Evolutionary conservation across 2,329 filamentous ascomycete genomes (phyloP).

Genomic region (Graphilbum sp.): DNA sequence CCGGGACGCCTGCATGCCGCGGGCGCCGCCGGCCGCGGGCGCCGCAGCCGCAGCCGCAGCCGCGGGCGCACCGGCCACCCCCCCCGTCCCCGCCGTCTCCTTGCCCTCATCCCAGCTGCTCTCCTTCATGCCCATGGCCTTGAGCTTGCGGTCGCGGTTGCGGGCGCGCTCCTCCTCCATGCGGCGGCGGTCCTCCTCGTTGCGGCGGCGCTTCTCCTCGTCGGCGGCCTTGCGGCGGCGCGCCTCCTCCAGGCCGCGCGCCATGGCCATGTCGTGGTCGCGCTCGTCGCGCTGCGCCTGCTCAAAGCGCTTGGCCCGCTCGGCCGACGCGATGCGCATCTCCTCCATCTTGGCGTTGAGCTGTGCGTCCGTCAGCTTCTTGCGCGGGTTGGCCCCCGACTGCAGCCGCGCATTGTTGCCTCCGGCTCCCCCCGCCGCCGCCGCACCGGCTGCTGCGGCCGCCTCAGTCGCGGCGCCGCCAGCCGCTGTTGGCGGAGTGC

Average conservation of each 20-base stretch:
- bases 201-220: slow-evolving; percentile 31
- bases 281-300: slow-evolving; percentile 39
- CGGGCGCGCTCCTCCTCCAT: slow-evolving; percentile 43
- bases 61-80: too few relatives aligned
- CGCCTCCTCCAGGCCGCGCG: slow-evolving; percentile 38
- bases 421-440: slow-evolving; percentile 11
- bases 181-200: slow-evolving; percentile 32
- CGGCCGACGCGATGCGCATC: slow-evolving; percentile 40
- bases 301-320: slow-evolving; percentile 42
- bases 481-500: too few relatives aligned
- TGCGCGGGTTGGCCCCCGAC: slow-evolving; percentile 41
- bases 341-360: slow-evolving; percentile 42
- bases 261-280: slow-evolving; percentile 36
- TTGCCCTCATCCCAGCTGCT: slow-evolving; percentile 45
- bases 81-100: slow-evolving; percentile 8
- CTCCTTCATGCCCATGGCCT: slow-evolving; percentile 37
- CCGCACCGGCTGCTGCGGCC: too few relatives aligned
- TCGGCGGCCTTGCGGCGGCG: slow-evolving; percentile 34
- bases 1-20: slow-evolving; percentile 7
- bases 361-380: slow-evolving; percentile 42
- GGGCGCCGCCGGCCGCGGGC: slow-evolving; percentile 12
- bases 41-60: too few relatives aligned
- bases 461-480: too few relatives aligned
- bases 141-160: slow-evolving; percentile 44
- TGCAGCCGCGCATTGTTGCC: slow-evolving; percentile 23